Evolutionary conservation across 2,329 filamentous ascomycete genomes (phyloP), one percentile per base, ranked within the genome.

Genomic region (Periconia macrospinosa): DNA sequence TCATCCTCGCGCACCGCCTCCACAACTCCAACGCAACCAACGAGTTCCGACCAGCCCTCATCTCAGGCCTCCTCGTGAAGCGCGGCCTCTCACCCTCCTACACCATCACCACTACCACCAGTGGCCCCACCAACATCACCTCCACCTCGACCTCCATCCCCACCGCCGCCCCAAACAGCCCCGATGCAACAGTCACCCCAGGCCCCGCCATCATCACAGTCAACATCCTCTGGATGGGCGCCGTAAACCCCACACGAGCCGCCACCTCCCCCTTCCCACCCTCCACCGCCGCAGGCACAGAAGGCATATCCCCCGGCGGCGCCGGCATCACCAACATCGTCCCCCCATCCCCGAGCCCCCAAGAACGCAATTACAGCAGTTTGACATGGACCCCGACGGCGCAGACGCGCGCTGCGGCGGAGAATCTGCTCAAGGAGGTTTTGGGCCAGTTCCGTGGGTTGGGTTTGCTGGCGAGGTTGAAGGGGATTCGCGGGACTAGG

Each of bases 391-490:
- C 70, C 44, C 66, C 66, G 7, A 70, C 65, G 11, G 56, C 65
- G 52, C 65, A 69, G 56, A 65, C 59, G n/a, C 45, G 69, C 2
- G 54, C 55, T 2, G 74, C 65, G 61, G 75, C 76, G 9, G 90
- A 92, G 67, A 77, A 81, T 18, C 76, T 91, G 18, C 70, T 93
- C 35, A 79, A 85, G 59, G 90, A 94, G 68, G 85, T 91, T 69
- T 68, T 94, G 53, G 81, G 77, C 30, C 84, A 87, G 69, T 93
- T 88, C 66, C 76, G 89, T 42, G 85, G 83, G 0, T 69, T 94
- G 57, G 86, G 86, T 0, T 84, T 89, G 17, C 68, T 94, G 61
- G 89, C 88, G 1, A 81, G 85, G 58, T 83, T 86, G 19, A 83
- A 87, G 55, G 88, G 64, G 77, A 86, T 65, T 81, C 85, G 63